Evolutionary conservation across 2,329 filamentous ascomycete genomes (phyloP), one percentile per base, ranked within the genome.

Genomic region (Sphaerulina vaccinii): DNA sequence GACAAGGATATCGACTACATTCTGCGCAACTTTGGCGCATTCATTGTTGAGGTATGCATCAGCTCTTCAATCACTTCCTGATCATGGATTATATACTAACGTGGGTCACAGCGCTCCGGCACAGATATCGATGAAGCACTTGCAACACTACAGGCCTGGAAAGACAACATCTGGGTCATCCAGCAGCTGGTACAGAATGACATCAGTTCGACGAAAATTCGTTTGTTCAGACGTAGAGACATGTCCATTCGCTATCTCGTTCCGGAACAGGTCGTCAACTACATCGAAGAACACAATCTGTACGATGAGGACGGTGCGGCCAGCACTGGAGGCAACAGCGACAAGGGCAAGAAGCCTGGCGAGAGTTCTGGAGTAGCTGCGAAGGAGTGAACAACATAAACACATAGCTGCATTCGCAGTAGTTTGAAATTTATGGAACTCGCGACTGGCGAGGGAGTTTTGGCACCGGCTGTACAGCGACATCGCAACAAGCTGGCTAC

Each of bases 51-150:
- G 65, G 68, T 70, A 53, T 54, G 65, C 51, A n/a, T 2, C 11
- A 8, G 15, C 27, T 18, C n/a, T 27, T 9, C 5, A 16, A 21
- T 38, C 9, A 3, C 27, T 33, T 13, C 11, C 3, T 29, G n/a
- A n/a, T n/a, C n/a, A n/a, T n/a, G n/a, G n/a, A 8, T 19, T 18
- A 5, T 36, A 5, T 8, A 29, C 47, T 50, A 27, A 50, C 47
- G 36, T 13, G 32, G 9, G 19, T 18, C 22, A 5, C 35, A 96
- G 76, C 83, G 92, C 54, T 85, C 84, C 35, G 91, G 90, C 37
- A 95, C 90, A 18, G 89, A 95, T 65, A 87, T 95, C 43, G 88
- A 95, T 57, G 88, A 95, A 66, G 90, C 91, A 1, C 78, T 96
- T 39, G 84, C 86, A n/a, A 86, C 83, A 38, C 76, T 96, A 40